Base-by-base conservation (phyloP, 2,329 filamentous ascomycete genomes). In the Penicillium concentricum region DNA sequence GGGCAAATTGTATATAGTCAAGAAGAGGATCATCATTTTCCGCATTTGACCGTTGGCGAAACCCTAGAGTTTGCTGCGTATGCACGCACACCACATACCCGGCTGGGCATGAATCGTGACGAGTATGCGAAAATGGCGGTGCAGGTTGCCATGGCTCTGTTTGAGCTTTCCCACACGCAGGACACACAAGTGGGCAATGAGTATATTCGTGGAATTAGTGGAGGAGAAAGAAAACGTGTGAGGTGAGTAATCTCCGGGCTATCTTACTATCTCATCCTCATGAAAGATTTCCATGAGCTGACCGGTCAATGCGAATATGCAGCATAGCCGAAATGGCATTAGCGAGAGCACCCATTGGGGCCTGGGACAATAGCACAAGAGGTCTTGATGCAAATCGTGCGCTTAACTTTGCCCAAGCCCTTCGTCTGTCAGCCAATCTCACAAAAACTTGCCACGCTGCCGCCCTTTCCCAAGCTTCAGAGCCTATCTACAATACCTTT, bases 11-110 rank as follows among this genome's bases (percentile, higher is more conserved):
- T 69, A 5, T 72, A 72, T 55, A 72, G 69, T 51, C 69, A 67
- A 26, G 72, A 74, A 49, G 67, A 56, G 2, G 60, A 64, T 38
- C 54, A 62, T 9, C 77, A 92, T 65, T 87, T 93, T 88, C 28
- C 71, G 92, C 56, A 64, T 37, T 55, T 69, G 28, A 62, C 84
- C 1, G 89, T 92, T 35, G 88, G 88, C 50, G 86, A 92, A 66
- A 92, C 89, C 1, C 81, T 92, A 39, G 85, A 84, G 51, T 92
- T 92, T 61, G 89, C 89, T n/a, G 87, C 89, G 7, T 79, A 82
- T 20, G 87, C 88, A 4, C 74, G 79, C 10, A 78, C 76, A 10
- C 78, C 80, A 3, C 58, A 59, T 15, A 51, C 54, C 24, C 56
- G 60, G 10, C 32, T 58, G 13, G 44, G 58, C 20, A 58, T 65